Conservation (phyloP, 768 basidiomycete species). For the Agaricus subrufescens region DNA sequence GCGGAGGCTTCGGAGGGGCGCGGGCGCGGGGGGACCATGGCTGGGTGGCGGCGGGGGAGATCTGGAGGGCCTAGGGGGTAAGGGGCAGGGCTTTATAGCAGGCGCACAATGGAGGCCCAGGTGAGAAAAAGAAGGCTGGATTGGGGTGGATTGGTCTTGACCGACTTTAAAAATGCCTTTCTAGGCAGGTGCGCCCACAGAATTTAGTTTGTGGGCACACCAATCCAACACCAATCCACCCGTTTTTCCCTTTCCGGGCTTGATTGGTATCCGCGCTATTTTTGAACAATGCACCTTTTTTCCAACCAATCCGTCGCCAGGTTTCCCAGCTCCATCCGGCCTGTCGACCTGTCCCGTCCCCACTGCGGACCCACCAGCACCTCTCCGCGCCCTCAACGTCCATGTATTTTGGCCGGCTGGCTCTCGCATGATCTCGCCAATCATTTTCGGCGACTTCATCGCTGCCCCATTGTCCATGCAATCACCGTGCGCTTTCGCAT, state of each 20-base stretch:
- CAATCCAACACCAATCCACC: slow-evolving; percentile 8
- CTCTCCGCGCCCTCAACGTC: too few species aligned
- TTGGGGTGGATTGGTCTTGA: slow-evolving; percentile 3
- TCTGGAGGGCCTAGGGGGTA: too few species aligned
- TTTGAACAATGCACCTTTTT: not conserved
- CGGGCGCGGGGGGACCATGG: not conserved
- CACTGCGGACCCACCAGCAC: too few species aligned
- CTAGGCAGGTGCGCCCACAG: slow-evolving; percentile 3
- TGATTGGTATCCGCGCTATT: slow-evolving; percentile 2
- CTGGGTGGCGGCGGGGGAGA: not conserved
- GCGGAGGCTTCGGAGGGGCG: not conserved
- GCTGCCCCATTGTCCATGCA: too few species aligned
- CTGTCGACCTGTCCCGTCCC: too few species aligned
- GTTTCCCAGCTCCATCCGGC: too few species aligned
- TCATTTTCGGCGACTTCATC: too few species aligned
- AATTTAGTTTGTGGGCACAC: slow-evolving; percentile 2
- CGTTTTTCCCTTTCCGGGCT: not conserved
- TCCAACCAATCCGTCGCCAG: too few species aligned
- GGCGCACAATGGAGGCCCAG: not conserved
- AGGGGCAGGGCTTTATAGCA: not conserved
- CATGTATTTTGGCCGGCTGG: too few species aligned
- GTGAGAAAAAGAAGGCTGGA: slow-evolving; percentile 4
- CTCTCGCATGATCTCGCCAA: too few species aligned
- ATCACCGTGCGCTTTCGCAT: too few species aligned
- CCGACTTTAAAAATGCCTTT: not conserved